A percentile compares a stretch with the other conserved stretches of the same genome.
Evolutionary conservation across 2,329 filamentous ascomycete species (phyloP).

Genomic region (Endoconidiophora polonica): DNA sequence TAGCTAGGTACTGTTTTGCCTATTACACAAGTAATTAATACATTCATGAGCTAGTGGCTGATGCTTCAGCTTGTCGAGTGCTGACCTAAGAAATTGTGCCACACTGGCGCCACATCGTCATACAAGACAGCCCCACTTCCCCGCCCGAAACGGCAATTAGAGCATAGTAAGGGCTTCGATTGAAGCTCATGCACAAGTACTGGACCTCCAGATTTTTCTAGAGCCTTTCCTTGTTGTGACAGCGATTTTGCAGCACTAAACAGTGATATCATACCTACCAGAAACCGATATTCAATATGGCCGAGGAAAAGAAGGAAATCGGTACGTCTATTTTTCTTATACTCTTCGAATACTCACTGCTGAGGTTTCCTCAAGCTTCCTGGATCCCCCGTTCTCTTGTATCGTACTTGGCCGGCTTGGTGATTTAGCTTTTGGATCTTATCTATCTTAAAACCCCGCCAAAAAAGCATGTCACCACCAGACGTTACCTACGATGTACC

Average conservation of each 20-base stretch:
- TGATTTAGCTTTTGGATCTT: neutral
- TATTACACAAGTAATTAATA: neutral
- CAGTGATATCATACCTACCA: conserved; percentile 8
- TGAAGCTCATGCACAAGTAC: conserved; percentile 11
- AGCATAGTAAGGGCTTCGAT: conserved; percentile 6
- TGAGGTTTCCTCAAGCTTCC: neutral
- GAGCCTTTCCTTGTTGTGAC: conserved; percentile 13
- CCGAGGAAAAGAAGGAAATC: conserved; percentile 27
- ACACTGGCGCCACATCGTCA: conserved; percentile 11
- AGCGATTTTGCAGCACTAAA: conserved; percentile 9
- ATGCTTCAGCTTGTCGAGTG: neutral
- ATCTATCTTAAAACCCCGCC: conserved; percentile 5
- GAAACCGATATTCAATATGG: conserved; percentile 21
- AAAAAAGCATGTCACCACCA: neutral
- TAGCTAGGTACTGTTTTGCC: neutral
- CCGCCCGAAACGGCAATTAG: conserved; percentile 11
- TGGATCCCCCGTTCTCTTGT: neutral
- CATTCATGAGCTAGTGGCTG: neutral
- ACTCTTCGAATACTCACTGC: neutral
- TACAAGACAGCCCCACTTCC: conserved; percentile 11
- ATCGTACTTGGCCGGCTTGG: neutral
- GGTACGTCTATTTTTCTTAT: conserved; percentile 21
- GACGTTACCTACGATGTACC: neutral
- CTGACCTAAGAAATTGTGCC: neutral
- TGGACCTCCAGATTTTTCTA: conserved; percentile 13